Evolutionary conservation across 495 filamentous ascomycete genomes (phyloP), one percentile per base, ranked within the genome.

Genomic region (Penicillium antarcticum): DNA sequence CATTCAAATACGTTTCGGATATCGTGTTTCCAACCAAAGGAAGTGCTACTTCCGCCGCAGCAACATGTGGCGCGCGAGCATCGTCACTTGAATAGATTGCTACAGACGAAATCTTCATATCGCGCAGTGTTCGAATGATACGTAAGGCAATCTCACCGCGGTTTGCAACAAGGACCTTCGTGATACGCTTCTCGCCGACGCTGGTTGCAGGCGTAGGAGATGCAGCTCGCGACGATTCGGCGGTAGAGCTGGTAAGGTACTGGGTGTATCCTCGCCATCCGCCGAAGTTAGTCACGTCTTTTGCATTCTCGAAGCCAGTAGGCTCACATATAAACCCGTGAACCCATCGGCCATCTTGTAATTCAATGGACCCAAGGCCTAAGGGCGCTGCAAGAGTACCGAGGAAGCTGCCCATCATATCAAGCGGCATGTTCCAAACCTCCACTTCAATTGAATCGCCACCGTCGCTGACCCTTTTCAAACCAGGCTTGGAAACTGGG

Each of bases 401-500:
- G 7, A 59, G 41, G 38, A 59, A 59, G 39, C 52, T 48, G 33
- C 51, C 56, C 42, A 54, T 29, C 23, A 55, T 19, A 4, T 43
- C 8, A 21, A 21, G 16, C 17, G 56, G 52, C 51, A 59, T 37
- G 4, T 55, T 31, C 56, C 56, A 59, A 14, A 59, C 42, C 36
- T 59, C 56, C n/a, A 59, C 46, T 33, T 55, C 51, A 35, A 59
- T 59, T 8, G 51, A 23, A 5, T 74, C 24, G 65, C 73, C 51
- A 67, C 70, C 19, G 69, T 74, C 51, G 70, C 68, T 16, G 66
- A 74, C 45, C 67, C 74, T 42, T 61, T 74, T 47, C 58, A 71
- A 26, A 58, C 72, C 50, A 53, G 69, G 52, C 26, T 53, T 55
- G 10, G 31, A 36, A 33, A 35, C 43, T 21, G 43, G 9, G 17